Conservation (phyloP, 345 rosid genomes). For the Erysimum cheiranthoides region DNA sequence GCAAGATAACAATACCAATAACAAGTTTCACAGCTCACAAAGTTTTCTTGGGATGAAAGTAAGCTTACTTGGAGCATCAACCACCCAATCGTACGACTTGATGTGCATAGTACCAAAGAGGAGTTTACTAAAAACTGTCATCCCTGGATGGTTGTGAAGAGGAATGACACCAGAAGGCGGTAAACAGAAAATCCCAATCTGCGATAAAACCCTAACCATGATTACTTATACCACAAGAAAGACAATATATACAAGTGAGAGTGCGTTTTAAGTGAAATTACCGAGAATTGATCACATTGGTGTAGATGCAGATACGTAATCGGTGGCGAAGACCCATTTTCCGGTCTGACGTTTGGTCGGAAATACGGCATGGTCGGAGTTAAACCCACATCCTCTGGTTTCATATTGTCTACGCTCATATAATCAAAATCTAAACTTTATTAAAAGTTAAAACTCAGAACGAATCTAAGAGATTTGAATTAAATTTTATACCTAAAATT, state of each 20-base stretch:
- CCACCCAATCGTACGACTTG: slow-evolving; percentile 92
- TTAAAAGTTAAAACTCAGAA: slow-evolving; percentile 4
- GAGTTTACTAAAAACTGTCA: slow-evolving; percentile 97
- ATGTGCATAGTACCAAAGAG: slow-evolving; percentile 94
- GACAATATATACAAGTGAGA: background rate
- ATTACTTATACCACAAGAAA: slow-evolving; percentile 37
- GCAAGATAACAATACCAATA: background rate
- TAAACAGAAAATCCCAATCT: slow-evolving; percentile 96
- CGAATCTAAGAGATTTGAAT: background rate
- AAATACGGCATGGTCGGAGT: slow-evolving; percentile 59
- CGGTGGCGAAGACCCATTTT: slow-evolving; percentile 37
- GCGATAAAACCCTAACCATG: slow-evolving; percentile 36
- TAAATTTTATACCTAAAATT: slow-evolving; percentile 63
- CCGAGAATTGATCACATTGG: slow-evolving; percentile 76
- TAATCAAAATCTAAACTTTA: slow-evolving; percentile 22
- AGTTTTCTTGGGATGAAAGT: slow-evolving; percentile 32
- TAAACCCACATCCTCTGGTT: slow-evolving; percentile 69
- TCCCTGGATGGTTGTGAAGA: slow-evolving; percentile 95
- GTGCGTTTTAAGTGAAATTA: slow-evolving; percentile 38
- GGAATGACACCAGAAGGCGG: slow-evolving; percentile 90
- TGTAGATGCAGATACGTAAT: slow-evolving; percentile 70
- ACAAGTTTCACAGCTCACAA: background rate
- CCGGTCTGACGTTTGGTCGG: slow-evolving; percentile 7
- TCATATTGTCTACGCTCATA: slow-evolving; percentile 58
- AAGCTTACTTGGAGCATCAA: slow-evolving; percentile 51